Percentiles rank a stretch among this genome's conserved stretches.
Evolutionary conservation across 331 rosid species (phyloP).

Genomic region (Cydonia oblonga): DNA sequence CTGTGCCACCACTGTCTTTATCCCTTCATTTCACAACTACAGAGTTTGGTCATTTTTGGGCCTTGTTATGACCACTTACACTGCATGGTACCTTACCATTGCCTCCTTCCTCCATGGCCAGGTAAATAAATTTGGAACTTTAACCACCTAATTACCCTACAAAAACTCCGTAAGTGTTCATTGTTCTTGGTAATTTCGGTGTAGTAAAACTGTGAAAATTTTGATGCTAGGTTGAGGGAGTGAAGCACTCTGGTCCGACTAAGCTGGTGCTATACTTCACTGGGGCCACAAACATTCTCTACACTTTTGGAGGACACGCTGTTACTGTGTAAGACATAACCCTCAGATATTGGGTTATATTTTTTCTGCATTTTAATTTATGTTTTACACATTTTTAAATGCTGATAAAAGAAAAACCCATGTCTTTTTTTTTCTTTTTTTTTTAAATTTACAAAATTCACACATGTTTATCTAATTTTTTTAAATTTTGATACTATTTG

Average conservation of each 20-base stretch:
- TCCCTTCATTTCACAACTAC: slow-evolving; percentile 92
- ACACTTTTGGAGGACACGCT: slow-evolving; percentile 99
- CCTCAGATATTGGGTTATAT: not conserved
- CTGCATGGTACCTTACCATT: slow-evolving; percentile 90
- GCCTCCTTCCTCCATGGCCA: slow-evolving; percentile 88
- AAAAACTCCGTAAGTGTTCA: not conserved
- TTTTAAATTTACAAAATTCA: slow-evolving; percentile 9
- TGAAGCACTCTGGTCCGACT: slow-evolving; percentile 84
- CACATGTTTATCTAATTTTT: not conserved
- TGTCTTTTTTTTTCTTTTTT: slow-evolving; percentile 10
- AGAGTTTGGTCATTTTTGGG: slow-evolving; percentile 97
- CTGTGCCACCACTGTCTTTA: slow-evolving; percentile 96
- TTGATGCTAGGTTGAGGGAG: slow-evolving; percentile 61
- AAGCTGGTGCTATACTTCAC: slow-evolving; percentile 88
- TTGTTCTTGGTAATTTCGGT: not conserved
- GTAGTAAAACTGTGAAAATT: not conserved
- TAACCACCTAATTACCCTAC: not conserved
- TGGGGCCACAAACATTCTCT: slow-evolving; percentile 99
- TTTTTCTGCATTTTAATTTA: not conserved
- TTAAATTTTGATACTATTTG: not conserved
- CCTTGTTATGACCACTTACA: slow-evolving; percentile 95
- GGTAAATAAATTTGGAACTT: slow-evolving; percentile 27
- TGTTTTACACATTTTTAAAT: not conserved
- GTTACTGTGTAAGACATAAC: slow-evolving; percentile 85
- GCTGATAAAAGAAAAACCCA: not conserved